Conservation (phyloP, 352 stramenopile genomes). For the Phytophthora pini region DNA sequence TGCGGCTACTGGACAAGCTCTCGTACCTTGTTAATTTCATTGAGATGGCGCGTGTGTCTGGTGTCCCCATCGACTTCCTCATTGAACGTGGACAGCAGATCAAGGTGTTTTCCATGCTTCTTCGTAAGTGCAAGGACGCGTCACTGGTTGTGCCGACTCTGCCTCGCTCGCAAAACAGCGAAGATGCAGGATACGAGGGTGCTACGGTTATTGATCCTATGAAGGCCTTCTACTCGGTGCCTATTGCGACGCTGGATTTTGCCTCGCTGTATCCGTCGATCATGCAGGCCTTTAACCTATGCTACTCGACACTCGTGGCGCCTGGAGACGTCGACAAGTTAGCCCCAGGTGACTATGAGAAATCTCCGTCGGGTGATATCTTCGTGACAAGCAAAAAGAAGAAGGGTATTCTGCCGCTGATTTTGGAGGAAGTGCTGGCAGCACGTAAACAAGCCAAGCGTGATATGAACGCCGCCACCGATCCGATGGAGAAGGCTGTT, state of each 20-base stretch:
- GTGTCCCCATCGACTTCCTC: conserved; percentile 98
- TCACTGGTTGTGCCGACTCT: conserved; percentile 97
- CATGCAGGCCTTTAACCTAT: conserved; percentile 99
- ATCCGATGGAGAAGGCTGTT: conserved; percentile 99
- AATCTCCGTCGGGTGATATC: conserved; percentile 95
- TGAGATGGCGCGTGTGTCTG: conserved; percentile 99
- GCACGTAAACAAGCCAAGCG: conserved; percentile 98
- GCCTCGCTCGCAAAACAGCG: conserved; percentile 82
- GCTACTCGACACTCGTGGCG: conserved; percentile 98
- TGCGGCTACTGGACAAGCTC: conserved; percentile 98
- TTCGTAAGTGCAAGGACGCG: conserved; percentile 96
- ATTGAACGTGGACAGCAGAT: conserved; percentile 99
- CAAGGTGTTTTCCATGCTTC: conserved; percentile 99
- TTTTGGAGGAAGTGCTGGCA: conserved; percentile 97
- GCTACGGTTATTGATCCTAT: conserved; percentile 99
- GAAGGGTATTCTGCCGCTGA: conserved; percentile 98
- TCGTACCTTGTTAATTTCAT: conserved; percentile 99
- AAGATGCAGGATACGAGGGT: conserved; percentile 96
- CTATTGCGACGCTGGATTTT: conserved; percentile 99
- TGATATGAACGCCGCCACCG: conserved; percentile 99
- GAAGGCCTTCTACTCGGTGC: conserved; percentile 99
- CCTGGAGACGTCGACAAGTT: conserved; percentile 69
- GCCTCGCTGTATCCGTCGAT: conserved; percentile 99
- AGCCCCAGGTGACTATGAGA: conserved; percentile 85
- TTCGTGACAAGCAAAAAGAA: conserved; percentile 96